These are phyloP conservation scores for Ustilago curta DNA, from an alignment of 1,284 basidiomycete species.

Conservation along the genomic window DNA sequence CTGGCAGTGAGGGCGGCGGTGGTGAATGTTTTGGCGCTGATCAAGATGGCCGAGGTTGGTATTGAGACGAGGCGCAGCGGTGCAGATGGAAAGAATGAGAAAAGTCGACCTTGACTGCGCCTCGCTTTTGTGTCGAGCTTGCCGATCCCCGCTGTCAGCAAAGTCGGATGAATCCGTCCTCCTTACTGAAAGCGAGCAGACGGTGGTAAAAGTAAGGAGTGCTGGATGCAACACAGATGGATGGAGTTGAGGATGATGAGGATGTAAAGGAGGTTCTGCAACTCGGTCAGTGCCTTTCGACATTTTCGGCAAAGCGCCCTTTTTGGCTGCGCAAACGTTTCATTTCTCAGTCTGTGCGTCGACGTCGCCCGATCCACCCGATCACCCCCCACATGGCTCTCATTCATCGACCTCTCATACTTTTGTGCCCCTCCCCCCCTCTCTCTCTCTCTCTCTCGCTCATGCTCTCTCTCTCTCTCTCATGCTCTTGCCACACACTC, in stretches of 20 bases:
- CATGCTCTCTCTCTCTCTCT: background rate
- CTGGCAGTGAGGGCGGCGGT: conserved; percentile 1
- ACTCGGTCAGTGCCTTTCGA: background rate
- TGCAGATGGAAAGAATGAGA: background rate
- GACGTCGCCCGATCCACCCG: conserved; percentile 3
- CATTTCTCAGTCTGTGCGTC: background rate
- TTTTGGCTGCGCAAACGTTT: background rate
- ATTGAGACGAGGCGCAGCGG: background rate
- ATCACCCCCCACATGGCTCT: background rate
- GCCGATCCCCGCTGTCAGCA: conserved; percentile 4
- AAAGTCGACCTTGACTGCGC: conserved; percentile 2
- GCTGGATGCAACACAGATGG: background rate
- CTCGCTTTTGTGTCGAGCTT: background rate
- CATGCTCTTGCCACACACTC: background rate
- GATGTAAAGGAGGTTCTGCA: background rate
- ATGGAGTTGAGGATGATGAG: background rate
- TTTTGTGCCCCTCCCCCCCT: no score
- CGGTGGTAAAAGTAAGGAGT: background rate
- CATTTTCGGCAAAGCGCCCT: background rate
- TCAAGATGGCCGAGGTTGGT: background rate
- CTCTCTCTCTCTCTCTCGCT: background rate
- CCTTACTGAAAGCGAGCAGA: no score
- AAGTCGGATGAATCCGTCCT: background rate
- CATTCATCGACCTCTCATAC: background rate
- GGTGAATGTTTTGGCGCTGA: background rate